A percentile compares a stretch with the other conserved stretches of the same genome.
Conservation (phyloP, 148 eudicot genomes). For the Vaccinium vitisidaea region DNA sequence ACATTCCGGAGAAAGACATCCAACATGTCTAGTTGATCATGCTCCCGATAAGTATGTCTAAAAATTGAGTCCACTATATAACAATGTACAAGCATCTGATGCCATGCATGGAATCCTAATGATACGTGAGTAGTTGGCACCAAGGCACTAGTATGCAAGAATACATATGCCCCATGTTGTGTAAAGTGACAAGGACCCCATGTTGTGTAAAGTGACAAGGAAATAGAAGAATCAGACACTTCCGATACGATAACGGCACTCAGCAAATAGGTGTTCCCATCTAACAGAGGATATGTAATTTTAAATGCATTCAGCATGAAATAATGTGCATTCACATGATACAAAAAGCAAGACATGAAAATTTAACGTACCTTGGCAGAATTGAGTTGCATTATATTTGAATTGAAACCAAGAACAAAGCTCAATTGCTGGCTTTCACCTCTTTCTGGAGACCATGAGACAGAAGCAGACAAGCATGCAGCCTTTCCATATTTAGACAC, state of each 20-base stretch:
- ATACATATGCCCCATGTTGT: neutral
- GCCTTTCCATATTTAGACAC: slow-evolving; percentile 73
- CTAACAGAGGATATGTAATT: neutral
- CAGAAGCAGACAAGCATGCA: slow-evolving; percentile 68
- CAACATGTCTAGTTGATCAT: neutral
- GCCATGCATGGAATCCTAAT: neutral
- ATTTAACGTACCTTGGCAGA: slow-evolving; percentile 61
- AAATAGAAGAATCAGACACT: neutral
- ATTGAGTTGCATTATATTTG: slow-evolving; percentile 64
- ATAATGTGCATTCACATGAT: neutral
- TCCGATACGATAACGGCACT: neutral
- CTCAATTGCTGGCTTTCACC: slow-evolving; percentile 72
- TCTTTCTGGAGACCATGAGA: slow-evolving; percentile 85
- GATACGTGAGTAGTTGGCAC: neutral
- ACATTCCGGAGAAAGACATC: neutral
- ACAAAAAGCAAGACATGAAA: neutral
- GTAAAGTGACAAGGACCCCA: neutral
- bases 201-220: neutral
- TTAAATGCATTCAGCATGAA: neutral
- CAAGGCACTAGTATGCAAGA: neutral
- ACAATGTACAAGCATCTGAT: neutral
- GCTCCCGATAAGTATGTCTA: neutral
- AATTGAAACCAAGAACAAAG: slow-evolving; percentile 78
- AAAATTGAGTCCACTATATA: neutral
- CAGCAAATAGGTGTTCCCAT: neutral